Percentiles rank a stretch among this genome's conserved stretches.
phyloP scores from a whole-genome alignment of 129 eudicot genomes.

The Sambucus nigra region DNA sequence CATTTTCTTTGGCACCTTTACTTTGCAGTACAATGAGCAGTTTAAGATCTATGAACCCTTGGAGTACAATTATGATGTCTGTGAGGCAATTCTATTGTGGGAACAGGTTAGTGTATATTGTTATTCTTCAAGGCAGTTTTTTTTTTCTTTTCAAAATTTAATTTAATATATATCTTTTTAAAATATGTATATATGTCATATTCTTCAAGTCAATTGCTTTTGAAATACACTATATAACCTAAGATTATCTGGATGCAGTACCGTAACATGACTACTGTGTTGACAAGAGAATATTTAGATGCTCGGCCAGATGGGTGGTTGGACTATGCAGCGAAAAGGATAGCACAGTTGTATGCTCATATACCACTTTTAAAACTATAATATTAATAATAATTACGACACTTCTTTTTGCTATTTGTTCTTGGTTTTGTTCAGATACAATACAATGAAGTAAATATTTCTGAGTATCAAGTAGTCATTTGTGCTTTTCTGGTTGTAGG shows the following conservation, averaged over 20 bases:
- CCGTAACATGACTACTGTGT: constrained; percentile 93
- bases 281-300: constrained; percentile 95
- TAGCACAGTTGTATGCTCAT: constrained; percentile 72
- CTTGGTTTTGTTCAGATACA: neutral
- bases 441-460: too few species aligned
- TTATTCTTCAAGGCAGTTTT: neutral
- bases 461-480: neutral
- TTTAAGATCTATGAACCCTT: constrained; percentile 77
- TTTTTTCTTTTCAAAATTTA: too few species aligned
- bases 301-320: constrained; percentile 98
- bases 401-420: constrained; percentile 5
- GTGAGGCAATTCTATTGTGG: constrained; percentile 90
- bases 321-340: constrained; percentile 92
- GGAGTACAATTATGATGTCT: constrained; percentile 86
- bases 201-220: neutral
- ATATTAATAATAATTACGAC: neutral
- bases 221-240: constrained; percentile 3
- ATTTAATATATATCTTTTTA: too few species aligned
- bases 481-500: constrained; percentile 27
- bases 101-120: constrained; percentile 60
- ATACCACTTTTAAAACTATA: neutral
- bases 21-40: constrained; percentile 67
- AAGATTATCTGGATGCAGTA: constrained; percentile 62
- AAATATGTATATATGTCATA: too few species aligned
- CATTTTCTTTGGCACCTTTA: neutral